Evolutionary conservation across 2,329 filamentous ascomycete species (phyloP), one percentile per base, ranked within the genome.

Genomic region (Xylaria sp.): DNA sequence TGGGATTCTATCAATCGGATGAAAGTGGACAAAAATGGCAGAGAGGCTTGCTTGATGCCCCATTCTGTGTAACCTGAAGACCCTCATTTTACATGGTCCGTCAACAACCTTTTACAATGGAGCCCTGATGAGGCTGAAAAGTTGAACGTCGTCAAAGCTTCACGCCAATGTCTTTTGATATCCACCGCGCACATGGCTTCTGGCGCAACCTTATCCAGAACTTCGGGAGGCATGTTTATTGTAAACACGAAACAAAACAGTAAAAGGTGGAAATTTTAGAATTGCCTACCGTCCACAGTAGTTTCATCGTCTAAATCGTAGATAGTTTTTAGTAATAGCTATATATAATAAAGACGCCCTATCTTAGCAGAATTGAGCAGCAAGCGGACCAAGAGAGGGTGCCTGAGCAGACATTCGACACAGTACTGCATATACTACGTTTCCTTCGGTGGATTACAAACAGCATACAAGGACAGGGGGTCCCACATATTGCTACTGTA

Each of bases 11-110:
- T 66, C 69, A 63, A 69, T 64, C 66, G 58, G 68, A 65, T 61
- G 62, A 70, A 70, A 57, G 65, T 59, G 68, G 62, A 65, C 68
- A 25, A 66, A 66, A 60, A 67, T 15, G 65, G 64, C 46, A 68
- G 61, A 71, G 64, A 73, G 69, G 69, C 71, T 71, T 72, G 68
- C 61, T 67, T 43, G 54, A 73, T 63, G 75, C 72, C 75, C 76
- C 76, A 75, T 74, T 70, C 59, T 74, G 75, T 77, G 76, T 77
- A 77, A 77, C 76, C 65, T 57, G 31, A 63, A 67, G 66, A 71
- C 71, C 71, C 73, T 76, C 76, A 74, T 73, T 69, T 73, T 72
- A 68, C 71, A 74, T 71, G 73, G 66, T 63, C 72, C 71, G 59
- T 70, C 67, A 63, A 39, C 67, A 71, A 73, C 72, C 67, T 71